phyloP scores from a whole-genome alignment of 2,329 filamentous ascomycete genomes.

The Hymenoscyphus infarciens region DNA sequence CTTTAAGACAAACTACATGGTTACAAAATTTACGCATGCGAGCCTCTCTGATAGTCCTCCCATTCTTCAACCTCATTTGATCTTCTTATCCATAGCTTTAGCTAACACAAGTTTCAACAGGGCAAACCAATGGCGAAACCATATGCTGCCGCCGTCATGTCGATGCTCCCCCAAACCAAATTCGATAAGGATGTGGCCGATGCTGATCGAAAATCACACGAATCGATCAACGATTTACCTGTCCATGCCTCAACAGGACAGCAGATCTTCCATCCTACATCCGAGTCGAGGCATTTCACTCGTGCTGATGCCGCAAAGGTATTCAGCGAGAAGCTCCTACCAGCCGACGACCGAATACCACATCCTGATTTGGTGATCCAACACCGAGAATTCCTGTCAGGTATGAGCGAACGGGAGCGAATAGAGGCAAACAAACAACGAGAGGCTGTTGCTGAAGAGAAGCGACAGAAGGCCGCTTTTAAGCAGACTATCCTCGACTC shows the following conservation, averaged over 20 bases:
- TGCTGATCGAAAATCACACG: constrained; percentile 50
- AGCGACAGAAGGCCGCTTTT: constrained; percentile 39
- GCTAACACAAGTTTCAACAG: constrained; percentile 44
- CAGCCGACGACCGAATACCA: constrained; percentile 58
- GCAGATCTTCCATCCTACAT: constrained; percentile 62
- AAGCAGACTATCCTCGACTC: constrained; percentile 38
- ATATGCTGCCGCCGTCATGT: constrained; percentile 71
- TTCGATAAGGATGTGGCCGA: constrained; percentile 52
- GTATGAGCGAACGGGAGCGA: constrained; percentile 36
- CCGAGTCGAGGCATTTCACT: constrained; percentile 61
- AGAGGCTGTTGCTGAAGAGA: constrained; percentile 42
- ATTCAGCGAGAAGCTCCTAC: constrained; percentile 57
- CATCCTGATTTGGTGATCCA: constrained; percentile 58
- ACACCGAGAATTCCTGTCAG: constrained; percentile 46
- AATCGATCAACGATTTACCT: constrained; percentile 62
- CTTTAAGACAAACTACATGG: constrained; percentile 93
- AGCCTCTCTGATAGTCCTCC: constrained; percentile 63
- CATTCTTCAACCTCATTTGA: not conserved
- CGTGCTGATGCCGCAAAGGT: constrained; percentile 63
- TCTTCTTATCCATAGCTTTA: constrained; percentile 9
- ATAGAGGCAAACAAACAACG: constrained; percentile 31
- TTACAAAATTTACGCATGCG: constrained; percentile 76
- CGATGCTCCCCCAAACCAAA: constrained; percentile 74
- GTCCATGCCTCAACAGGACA: constrained; percentile 59
- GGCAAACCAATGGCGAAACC: constrained; percentile 71